Evolutionary conservation across 108 stramenopile genomes (phyloP).

Genomic region (Licmophora abbreviata): DNA sequence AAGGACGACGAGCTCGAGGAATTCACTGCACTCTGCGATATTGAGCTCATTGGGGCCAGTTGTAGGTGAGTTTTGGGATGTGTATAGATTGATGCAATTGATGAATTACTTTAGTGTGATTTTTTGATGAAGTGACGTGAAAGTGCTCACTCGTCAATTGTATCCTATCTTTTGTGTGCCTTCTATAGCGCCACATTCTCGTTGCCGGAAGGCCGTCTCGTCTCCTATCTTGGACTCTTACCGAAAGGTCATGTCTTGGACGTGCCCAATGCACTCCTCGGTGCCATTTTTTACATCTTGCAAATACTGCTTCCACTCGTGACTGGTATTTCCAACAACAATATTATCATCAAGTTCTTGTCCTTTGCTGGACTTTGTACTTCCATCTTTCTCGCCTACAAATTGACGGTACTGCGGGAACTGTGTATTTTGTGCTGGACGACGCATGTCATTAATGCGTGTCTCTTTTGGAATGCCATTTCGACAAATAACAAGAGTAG

Average conservation of each 20-base stretch:
- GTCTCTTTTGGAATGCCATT: slow-evolving; percentile 32
- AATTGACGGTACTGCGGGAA: slow-evolving; percentile 45
- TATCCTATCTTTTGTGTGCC: background rate
- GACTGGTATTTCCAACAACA: slow-evolving; percentile 14
- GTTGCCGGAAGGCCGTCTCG: slow-evolving; percentile 67
- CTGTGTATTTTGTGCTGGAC: slow-evolving; percentile 67
- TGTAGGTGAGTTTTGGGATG: slow-evolving; percentile 45
- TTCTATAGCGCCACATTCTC: slow-evolving; percentile 32
- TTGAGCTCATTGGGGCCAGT: slow-evolving; percentile 67
- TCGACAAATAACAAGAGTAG: no score
- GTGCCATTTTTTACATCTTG: slow-evolving; percentile 49
- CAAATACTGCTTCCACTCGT: slow-evolving; percentile 11
- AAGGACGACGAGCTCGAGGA: slow-evolving; percentile 38
- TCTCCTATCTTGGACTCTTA: slow-evolving; percentile 70
- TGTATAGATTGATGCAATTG: background rate
- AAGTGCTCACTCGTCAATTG: background rate
- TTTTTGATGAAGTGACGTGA: background rate
- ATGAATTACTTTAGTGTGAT: no score
- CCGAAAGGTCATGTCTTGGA: slow-evolving; percentile 47
- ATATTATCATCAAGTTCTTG: no score
- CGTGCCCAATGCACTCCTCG: slow-evolving; percentile 66
- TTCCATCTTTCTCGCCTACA: slow-evolving; percentile 52
- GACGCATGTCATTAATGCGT: slow-evolving; percentile 61
- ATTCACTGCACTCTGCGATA: slow-evolving; percentile 71
- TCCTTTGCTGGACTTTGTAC: slow-evolving; percentile 36